Evolutionary conservation across 495 filamentous ascomycete genomes (phyloP).

Genomic region (Podospora pseudopauciseta): DNA sequence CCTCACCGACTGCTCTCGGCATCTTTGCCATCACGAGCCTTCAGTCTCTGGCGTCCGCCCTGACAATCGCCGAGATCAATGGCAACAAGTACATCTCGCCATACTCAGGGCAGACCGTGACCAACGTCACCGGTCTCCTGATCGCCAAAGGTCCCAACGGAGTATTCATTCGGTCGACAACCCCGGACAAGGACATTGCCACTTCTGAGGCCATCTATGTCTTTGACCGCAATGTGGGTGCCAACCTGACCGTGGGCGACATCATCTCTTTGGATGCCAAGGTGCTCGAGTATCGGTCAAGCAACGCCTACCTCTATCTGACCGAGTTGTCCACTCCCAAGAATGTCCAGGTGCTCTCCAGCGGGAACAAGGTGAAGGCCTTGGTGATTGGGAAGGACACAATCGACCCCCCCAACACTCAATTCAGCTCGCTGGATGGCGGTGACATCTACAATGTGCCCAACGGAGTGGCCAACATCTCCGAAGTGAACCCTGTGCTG

Average conservation of each 20-base stretch:
- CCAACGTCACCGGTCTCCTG: constrained; percentile 55
- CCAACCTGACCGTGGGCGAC: constrained; percentile 50
- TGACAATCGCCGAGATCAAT: constrained; percentile 60
- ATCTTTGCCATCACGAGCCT: constrained; percentile 23
- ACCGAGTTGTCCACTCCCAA: constrained; percentile 52
- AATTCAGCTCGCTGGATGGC: constrained; percentile 50
- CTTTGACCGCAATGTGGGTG: constrained; percentile 40
- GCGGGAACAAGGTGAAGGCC: constrained; percentile 41
- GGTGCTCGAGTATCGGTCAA: constrained; percentile 54
- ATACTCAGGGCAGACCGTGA: constrained; percentile 47
- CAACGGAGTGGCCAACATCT: constrained; percentile 50
- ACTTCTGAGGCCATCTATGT: constrained; percentile 56
- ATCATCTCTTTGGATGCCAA: constrained; percentile 53
- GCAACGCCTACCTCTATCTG: constrained; percentile 48
- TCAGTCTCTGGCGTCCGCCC: constrained; percentile 33
- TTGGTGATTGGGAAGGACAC: constrained; percentile 52
- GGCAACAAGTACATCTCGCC: constrained; percentile 58
- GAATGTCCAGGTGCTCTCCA: constrained; percentile 45
- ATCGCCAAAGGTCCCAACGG: constrained; percentile 56
- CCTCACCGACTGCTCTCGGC: constrained; percentile 14
- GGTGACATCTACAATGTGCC: constrained; percentile 54
- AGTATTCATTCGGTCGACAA: constrained; percentile 55
- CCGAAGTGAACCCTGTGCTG: constrained; percentile 51
- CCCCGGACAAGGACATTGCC: constrained; percentile 41
- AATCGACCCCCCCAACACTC: constrained; percentile 47